A percentile compares a stretch with the other conserved stretches of the same genome.
Evolutionary conservation across 2,329 filamentous ascomycete genomes (phyloP).

Genomic region (Elsinoe batatas): DNA sequence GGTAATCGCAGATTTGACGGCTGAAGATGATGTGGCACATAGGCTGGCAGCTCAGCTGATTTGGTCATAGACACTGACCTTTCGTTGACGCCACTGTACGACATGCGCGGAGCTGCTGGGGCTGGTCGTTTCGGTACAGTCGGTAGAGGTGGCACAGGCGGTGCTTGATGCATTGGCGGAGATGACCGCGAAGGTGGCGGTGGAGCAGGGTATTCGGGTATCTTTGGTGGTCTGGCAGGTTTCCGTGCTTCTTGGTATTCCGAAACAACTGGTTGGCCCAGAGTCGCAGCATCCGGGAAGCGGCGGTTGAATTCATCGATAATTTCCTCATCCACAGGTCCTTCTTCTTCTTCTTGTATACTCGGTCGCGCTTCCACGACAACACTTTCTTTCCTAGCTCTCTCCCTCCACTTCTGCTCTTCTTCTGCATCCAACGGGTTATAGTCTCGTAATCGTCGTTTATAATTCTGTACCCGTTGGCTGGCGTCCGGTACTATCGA

Average conservation of each 20-base stretch:
- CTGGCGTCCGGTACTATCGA: conserved; percentile 39
- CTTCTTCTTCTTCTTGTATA: conserved; percentile 26
- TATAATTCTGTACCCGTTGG: conserved; percentile 43
- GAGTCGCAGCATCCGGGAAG: conserved; percentile 61
- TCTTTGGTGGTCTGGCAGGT: conserved; percentile 26
- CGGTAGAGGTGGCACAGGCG: conserved; percentile 30
- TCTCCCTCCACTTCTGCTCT: conserved; percentile 69
- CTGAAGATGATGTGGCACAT: conserved; percentile 36
- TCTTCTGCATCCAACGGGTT: conserved; percentile 73
- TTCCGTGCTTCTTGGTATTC: conserved; percentile 25
- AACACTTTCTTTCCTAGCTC: conserved; percentile 57
- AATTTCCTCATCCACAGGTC: conserved; percentile 36
- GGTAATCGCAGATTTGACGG: conserved; percentile 41
- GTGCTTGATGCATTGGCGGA: conserved; percentile 26
- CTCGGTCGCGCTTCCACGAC: conserved; percentile 27
- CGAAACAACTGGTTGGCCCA: conserved; percentile 29
- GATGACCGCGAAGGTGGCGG: conserved; percentile 27
- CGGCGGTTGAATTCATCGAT: conserved; percentile 77
- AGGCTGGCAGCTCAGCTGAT: conserved; percentile 32
- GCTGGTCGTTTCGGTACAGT: conserved; percentile 50
- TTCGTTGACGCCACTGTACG: conserved; percentile 72
- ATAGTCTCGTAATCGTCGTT: conserved; percentile 48
- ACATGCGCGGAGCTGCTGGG: conserved; percentile 49
- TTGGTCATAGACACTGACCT: conserved; percentile 31
- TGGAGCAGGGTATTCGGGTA: conserved; percentile 24